phyloP scores from a whole-genome alignment of 345 rosid species.

The Trapa bicornis region DNA sequence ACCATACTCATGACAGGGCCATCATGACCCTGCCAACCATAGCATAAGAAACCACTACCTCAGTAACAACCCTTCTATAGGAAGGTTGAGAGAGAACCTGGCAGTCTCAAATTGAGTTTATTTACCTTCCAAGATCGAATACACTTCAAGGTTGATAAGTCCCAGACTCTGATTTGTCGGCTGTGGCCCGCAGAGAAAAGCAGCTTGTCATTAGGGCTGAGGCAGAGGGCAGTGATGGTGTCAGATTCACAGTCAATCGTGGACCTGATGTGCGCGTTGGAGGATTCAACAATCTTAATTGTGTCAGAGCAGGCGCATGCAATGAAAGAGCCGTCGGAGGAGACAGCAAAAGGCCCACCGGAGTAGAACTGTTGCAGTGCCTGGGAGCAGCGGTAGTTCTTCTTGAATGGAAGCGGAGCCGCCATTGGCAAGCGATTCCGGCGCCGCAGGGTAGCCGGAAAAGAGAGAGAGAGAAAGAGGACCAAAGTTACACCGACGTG shows the following conservation, averaged over 20 bases:
- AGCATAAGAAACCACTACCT: background rate
- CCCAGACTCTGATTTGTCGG: slow-evolving; percentile 87
- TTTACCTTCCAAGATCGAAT: slow-evolving; percentile 87
- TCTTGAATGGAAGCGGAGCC: slow-evolving; percentile 38
- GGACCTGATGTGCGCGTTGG: slow-evolving; percentile 40
- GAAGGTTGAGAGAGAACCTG: background rate
- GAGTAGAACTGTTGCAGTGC: slow-evolving; percentile 74
- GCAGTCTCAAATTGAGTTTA: background rate
- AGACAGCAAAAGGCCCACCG: slow-evolving; percentile 78
- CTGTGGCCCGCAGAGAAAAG: slow-evolving; percentile 91
- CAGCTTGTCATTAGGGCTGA: slow-evolving; percentile 67
- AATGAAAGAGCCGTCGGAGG: slow-evolving; percentile 69
- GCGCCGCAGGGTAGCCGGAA: background rate
- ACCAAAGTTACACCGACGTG: no score
- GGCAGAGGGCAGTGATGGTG: slow-evolving; percentile 59
- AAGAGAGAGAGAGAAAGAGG: no score
- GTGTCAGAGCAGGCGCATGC: slow-evolving; percentile 68
- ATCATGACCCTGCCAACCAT: slow-evolving; percentile 60
- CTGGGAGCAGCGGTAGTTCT: slow-evolving; percentile 51
- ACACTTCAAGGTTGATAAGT: slow-evolving; percentile 57
- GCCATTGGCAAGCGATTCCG: background rate
- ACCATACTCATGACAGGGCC: slow-evolving; percentile 91
- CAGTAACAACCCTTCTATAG: background rate
- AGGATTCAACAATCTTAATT: slow-evolving; percentile 60
- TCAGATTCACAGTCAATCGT: slow-evolving; percentile 62